These are phyloP conservation scores for Dipodascus albidus DNA, from an alignment of 805 yeast species.

Conservation along the genomic window DNA sequence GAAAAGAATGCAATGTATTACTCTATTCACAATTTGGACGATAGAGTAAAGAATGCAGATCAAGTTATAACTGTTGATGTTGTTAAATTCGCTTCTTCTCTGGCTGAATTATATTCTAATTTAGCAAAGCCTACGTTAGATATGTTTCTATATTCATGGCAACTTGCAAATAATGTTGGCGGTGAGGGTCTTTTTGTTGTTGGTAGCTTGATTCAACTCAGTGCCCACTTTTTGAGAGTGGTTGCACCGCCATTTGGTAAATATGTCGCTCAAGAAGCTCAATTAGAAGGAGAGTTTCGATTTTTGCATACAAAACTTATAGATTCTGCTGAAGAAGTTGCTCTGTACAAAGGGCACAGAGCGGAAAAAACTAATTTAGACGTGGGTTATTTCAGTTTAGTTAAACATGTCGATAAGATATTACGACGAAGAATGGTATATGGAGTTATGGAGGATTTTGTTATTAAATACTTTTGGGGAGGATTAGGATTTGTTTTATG, in stretches of 20 bases:
- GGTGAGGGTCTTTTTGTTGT: constrained; percentile 63
- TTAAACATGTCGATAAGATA: constrained; percentile 64
- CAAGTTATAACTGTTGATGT: constrained; percentile 77
- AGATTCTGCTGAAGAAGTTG: constrained; percentile 74
- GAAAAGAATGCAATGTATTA: constrained; percentile 59
- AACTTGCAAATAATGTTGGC: constrained; percentile 42
- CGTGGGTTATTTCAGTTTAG: constrained; percentile 68
- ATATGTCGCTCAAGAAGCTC: constrained; percentile 62
- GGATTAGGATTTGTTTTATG: constrained; percentile 86
- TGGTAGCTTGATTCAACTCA: constrained; percentile 70
- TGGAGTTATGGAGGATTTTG: constrained; percentile 76
- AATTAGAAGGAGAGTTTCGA: constrained; percentile 75
- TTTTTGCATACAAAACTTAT: constrained; percentile 74
- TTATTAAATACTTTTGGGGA: constrained; percentile 90
- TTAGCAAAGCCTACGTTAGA: constrained; percentile 75
- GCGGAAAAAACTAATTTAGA: constrained; percentile 72
- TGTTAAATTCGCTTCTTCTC: constrained; percentile 56
- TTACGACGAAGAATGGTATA: constrained; percentile 63
- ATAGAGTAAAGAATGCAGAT: constrained; percentile 58
- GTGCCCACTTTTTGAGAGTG: constrained; percentile 59
- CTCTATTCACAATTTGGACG: constrained; percentile 52
- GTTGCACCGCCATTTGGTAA: constrained; percentile 87
- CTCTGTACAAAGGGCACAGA: constrained; percentile 68
- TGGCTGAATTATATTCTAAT: constrained; percentile 71
- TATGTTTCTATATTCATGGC: constrained; percentile 67